Conservation (phyloP, 2,329 filamentous ascomycete species). For the Cyanodermella asteris region DNA sequence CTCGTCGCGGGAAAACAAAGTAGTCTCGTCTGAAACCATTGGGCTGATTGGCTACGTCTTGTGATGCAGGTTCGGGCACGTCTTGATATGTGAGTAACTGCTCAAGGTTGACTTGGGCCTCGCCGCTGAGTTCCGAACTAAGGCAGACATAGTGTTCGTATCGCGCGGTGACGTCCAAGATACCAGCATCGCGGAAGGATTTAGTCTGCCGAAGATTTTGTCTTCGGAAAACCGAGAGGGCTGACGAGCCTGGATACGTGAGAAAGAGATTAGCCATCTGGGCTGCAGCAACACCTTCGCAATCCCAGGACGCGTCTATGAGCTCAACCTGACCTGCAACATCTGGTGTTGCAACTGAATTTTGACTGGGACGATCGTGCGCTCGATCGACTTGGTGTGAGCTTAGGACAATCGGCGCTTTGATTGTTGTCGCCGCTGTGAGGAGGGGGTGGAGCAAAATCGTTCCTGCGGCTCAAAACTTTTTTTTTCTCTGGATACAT, state of each 20-base stretch:
- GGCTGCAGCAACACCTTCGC: no score
- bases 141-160: slow-evolving; percentile 45
- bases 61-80: slow-evolving; percentile 24
- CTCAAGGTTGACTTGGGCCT: slow-evolving; percentile 29
- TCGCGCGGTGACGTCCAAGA: slow-evolving; percentile 22
- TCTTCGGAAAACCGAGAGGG: slow-evolving; percentile 23
- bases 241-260: slow-evolving; percentile 7
- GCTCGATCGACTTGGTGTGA: no score
- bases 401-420: no score
- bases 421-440: no score
- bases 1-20: slow-evolving; percentile 59
- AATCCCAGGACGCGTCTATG: no score
- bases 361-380: no score
- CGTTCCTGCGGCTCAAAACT: no score
- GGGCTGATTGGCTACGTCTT: slow-evolving; percentile 22
- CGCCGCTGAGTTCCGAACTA: slow-evolving; percentile 20
- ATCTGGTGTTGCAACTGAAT: no score
- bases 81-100: slow-evolving; percentile 41
- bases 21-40: slow-evolving; percentile 38
- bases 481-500: no score
- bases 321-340: no score
- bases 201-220: slow-evolving; percentile 19
- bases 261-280: slow-evolving; percentile 2
- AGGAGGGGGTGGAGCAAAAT: no score
- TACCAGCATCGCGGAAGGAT: no score